Conservation (phyloP, 2,329 filamentous ascomycete genomes). For the Neoarthrinium moseri region DNA sequence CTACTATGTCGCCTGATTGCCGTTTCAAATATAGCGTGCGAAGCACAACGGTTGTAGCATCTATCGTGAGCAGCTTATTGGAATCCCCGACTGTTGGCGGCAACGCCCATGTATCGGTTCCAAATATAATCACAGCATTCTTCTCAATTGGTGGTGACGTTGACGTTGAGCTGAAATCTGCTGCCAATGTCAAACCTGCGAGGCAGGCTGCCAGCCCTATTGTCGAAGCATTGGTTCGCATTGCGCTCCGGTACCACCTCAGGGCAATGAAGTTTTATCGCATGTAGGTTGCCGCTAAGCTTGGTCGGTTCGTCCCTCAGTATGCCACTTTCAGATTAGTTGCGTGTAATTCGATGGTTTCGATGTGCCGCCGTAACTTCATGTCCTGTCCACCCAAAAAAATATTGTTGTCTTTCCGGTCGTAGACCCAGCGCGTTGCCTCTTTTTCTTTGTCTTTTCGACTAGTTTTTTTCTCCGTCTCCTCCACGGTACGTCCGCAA, state of each 20-base stretch:
- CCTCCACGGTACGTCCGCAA: too few species aligned
- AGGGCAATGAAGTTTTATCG: neutral
- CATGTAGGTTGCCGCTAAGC: too few species aligned
- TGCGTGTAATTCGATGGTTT: neutral
- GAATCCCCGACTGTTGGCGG: neutral
- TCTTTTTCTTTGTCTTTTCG: too few species aligned
- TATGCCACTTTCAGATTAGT: neutral
- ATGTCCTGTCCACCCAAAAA: neutral
- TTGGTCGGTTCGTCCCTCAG: neutral
- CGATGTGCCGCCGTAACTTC: neutral
- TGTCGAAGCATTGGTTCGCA: conserved; percentile 7
- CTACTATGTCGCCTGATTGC: too few species aligned
- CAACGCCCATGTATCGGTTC: neutral
- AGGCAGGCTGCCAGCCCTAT: conserved; percentile 3
- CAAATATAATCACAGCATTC: neutral
- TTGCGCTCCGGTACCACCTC: neutral
- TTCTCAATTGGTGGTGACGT: too few species aligned
- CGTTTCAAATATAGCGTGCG: too few species aligned
- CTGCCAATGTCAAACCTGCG: neutral
- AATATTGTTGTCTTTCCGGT: neutral
- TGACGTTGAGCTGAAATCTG: neutral
- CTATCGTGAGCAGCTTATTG: neutral
- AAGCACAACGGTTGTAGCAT: neutral
- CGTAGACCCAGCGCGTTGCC: too few species aligned
- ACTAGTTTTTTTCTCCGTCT: too few species aligned